Evolutionary conservation across 2,329 filamentous ascomycete species (phyloP), one percentile per base, ranked within the genome.

Genomic region (Pezicula carpinea): DNA sequence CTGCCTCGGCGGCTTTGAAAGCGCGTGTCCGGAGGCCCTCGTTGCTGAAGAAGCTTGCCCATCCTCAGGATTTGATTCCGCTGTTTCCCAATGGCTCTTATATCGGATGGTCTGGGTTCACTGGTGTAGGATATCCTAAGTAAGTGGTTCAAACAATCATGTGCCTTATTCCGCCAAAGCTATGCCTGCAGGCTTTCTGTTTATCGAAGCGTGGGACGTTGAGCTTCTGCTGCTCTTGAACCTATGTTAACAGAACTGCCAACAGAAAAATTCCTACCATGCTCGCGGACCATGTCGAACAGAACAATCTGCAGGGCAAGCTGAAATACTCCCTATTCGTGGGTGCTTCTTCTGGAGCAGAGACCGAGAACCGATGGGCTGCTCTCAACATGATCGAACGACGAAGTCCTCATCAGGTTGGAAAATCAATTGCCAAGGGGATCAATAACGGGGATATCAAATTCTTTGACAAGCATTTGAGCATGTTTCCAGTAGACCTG

Each of bases 401-500:
- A 48, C 80, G 89, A 47, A 80, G 81, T 57, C 89, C 89, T 47
- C 89, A 95, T 70, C 89, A 95, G 65, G 89, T 95, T 51, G 89
- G 89, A 63, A 95, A 95, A 73, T 79, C 87, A 49, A 95, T 95
- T 55, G 81, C 89, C 51, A 92, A 89, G 73, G 89, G 89, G 8
- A 95, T 95, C 70, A 95, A 95, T 67, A 82, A 85, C 58, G 89
- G 89, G 36, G 77, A 85, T 56, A 95, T 95, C 70, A 83, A 92
- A 53, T 95, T 95, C 69, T 95, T 95, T 64, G 89, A 95, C 67
- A 95, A 95, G 73, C 89, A 95, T 71, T 67, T 95, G 63, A 90
- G 85, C 68, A 95, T 95, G 89, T 95, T 95, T 66, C 89, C 89
- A 4, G 78, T 84, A 33, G 89, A 95, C 64, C 73, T 95, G 54